Base-by-base conservation (phyloP, 768 basidiomycete genomes). In the Calvatia gigantea region DNA sequence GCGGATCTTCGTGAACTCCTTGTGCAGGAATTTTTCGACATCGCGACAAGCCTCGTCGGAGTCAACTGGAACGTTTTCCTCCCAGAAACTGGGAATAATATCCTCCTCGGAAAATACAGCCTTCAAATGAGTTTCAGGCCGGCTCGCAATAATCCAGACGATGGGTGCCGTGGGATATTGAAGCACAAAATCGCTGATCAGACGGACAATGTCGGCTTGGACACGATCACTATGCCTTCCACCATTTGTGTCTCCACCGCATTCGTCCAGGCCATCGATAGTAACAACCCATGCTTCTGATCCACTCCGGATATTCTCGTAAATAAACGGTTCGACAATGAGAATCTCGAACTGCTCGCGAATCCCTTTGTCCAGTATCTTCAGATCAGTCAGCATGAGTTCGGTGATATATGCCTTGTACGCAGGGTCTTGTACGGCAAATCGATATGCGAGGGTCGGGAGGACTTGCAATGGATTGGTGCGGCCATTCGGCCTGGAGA, bases 191-290 rank as follows among this genome's bases (percentile, higher is more conserved):
- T 32, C 27, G 1, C 27, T 46, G 12, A 66, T 58, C 11, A 54
- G 25, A 1, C 33, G 28, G 2, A 69, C 53, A 23, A 68, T 46
- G 17, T 60, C 47, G 11, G 25, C 35, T 28, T 66, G 67, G 2
- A 51, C 31, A 14, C 51, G 39, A 4, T 57, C 28, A 25, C 48
- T 49, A 19, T 32, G 11, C 17, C 33, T 31, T 1, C 33, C 48
- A 9, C 0, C 19, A 6, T 35, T 35, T 2, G 47, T 21, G 4
- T 37, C 33, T 15, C 44, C 58, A 2, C 58, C 46, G 21, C 67
- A 67, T 50, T 67, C 69, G 43, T 70, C 69, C 2, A 70, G 53
- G 3, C 65, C 68, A 47, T 70, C 69, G n/a, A 47, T 23, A 6
- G 32, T 67, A 60, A 25, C 65, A 42, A 11, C 65, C 51, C 25